Evolutionary conservation across 371 early-diverging fungal species (phyloP), one percentile per base, ranked within the genome.

Genomic region (Massospora cicadina): DNA sequence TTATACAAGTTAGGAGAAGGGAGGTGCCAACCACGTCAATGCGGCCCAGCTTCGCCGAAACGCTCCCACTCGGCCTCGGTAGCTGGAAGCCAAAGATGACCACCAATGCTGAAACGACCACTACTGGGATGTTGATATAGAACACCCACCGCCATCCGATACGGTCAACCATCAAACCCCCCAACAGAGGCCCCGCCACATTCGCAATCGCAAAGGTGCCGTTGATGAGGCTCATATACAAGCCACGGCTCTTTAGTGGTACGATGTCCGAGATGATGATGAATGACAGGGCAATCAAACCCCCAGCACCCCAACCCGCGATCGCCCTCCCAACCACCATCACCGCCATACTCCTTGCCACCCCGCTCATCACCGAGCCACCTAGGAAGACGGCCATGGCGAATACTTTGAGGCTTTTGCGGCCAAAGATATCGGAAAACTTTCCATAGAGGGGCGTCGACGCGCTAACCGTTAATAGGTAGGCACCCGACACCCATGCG

Each of bases 241-340:
- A 69, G 55, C 76, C 68, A 32, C 76, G 68, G 55, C 76, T 74
- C 33, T 72, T 65, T n/a, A 76, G 69, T 2, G 73, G 71, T 33
- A 77, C 76, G 54, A 80, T 30, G 60, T 80, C 75, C 10, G 89
- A 79, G 58, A 91, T 81, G 64, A 90, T 82, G 64, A 91, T 86
- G 63, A 85, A 77, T 23, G 79, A 77, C 30, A 87, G 65, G 0
- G 77, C 68, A 54, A 84, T 68, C n/a, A 91, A 69, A 0, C 93
- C 93, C 0, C 87, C 88, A 2, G 79, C 88, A 12, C 88, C 88
- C 2, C 79, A 68, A 0, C 83, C 83, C 53, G 79, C 75, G 54
- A 82, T 65, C 0, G 82, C 84, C 5, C 86, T 77, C 33, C 76
- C 76, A 54, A 77, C 72, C 62, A 85, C 86, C n/a, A 88, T 71